Percentiles rank a stretch among this genome's conserved stretches.
These are phyloP conservation scores for Fusarium praegraminearum DNA, from an alignment of 2,329 filamentous ascomycete species.

Conservation along the genomic window DNA sequence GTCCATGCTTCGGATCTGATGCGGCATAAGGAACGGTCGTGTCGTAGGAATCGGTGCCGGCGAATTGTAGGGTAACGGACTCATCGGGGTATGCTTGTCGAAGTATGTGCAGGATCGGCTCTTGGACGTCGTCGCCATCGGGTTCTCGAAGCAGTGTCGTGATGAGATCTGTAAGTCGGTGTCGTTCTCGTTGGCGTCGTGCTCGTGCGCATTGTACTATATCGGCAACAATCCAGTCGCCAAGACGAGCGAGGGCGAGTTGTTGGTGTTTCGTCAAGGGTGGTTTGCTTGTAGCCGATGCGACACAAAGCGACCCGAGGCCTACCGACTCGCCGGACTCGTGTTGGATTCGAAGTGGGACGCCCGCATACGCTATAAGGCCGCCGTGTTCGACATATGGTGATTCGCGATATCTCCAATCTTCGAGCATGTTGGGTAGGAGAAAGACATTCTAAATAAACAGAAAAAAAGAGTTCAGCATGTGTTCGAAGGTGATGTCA, in stretches of 20 bases:
- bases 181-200: slow-evolving; percentile 56
- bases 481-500: neutral
- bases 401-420: slow-evolving; percentile 58
- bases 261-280: slow-evolving; percentile 49
- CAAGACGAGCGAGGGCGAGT: slow-evolving; percentile 45
- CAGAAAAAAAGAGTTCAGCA: neutral
- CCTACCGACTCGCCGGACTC: slow-evolving; percentile 55
- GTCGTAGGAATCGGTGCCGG: slow-evolving; percentile 42
- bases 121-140: slow-evolving; percentile 34
- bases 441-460: slow-evolving; percentile 53
- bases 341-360: slow-evolving; percentile 54
- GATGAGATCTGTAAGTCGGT: slow-evolving; percentile 54
- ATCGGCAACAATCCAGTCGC: slow-evolving; percentile 55
- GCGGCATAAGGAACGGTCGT: slow-evolving; percentile 45
- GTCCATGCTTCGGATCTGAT: slow-evolving; percentile 51
- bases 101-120: slow-evolving; percentile 48
- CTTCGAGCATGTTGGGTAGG: slow-evolving; percentile 56
- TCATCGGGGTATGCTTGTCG: slow-evolving; percentile 52
- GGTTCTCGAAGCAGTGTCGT: slow-evolving; percentile 42
- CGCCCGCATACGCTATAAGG: slow-evolving; percentile 57
- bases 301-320: slow-evolving; percentile 59
- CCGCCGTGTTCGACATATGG: slow-evolving; percentile 57
- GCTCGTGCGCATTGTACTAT: slow-evolving; percentile 54
- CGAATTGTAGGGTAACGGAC: slow-evolving; percentile 46
- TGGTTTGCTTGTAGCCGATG: slow-evolving; percentile 51